A percentile compares a stretch with the other conserved stretches of the same genome.
Conservation (phyloP, 2,329 filamentous ascomycete species). For the Neurospora crassa region DNA sequence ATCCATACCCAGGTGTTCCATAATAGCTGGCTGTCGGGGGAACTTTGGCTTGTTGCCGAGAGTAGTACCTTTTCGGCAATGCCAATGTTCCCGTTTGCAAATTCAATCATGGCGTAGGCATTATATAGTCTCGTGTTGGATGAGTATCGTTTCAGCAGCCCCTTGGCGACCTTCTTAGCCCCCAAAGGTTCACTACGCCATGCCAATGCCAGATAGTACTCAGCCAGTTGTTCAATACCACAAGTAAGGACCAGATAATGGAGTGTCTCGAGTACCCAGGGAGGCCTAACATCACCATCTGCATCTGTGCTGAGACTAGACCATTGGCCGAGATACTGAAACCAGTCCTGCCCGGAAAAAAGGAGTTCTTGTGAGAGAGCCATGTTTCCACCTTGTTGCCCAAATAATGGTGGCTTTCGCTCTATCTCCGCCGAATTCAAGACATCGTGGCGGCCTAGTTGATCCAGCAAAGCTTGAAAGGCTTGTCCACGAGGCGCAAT, state of each 20-base stretch:
- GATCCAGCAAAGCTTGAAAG: conserved; percentile 12
- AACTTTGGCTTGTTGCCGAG: conserved; percentile 47
- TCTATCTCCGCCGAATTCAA: conserved; percentile 3
- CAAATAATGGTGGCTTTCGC: conserved; percentile 20
- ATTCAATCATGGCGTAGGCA: conserved; percentile 67
- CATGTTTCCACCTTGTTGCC: conserved; percentile 20
- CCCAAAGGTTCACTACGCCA: conserved; percentile 41
- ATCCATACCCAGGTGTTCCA: conserved; percentile 60
- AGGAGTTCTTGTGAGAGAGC: conserved; percentile 40
- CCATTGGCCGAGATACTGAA: conserved; percentile 28
- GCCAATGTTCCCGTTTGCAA: conserved; percentile 42
- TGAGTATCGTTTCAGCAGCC: conserved; percentile 58
- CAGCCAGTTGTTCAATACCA: conserved; percentile 45
- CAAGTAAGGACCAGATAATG: conserved; percentile 42
- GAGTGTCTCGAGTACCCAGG: conserved; percentile 44
- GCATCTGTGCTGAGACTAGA: conserved; percentile 11
- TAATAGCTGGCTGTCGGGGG: conserved; percentile 44
- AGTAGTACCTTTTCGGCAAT: conserved; percentile 55
- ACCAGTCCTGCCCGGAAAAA: conserved; percentile 39
- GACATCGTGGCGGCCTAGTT: conserved; percentile 1
- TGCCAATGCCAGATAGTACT: conserved; percentile 63
- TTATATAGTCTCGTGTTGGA: conserved; percentile 64
- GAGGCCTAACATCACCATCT: conserved; percentile 26
- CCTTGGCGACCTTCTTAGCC: conserved; percentile 63
- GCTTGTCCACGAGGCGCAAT: conserved; percentile 26